phyloP scores from a whole-genome alignment of 1,284 basidiomycete genomes.

The Heterobasidion occidentale region DNA sequence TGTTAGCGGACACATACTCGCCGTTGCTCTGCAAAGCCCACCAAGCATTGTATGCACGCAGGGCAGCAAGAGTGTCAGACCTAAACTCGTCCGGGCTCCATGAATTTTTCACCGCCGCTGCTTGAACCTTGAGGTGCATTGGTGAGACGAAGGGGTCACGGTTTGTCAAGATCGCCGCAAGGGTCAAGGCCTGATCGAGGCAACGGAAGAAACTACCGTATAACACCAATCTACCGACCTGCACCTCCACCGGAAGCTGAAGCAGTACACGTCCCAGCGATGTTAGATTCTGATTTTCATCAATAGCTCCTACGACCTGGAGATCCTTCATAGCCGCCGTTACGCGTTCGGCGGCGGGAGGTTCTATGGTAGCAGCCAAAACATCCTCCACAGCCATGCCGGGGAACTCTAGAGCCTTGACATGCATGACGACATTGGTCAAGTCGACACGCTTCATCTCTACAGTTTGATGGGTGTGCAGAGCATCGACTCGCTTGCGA shows the following conservation, averaged over 20 bases:
- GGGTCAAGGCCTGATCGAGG: slow-evolving; percentile 81
- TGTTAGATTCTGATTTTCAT: slow-evolving; percentile 73
- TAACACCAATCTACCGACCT: slow-evolving; percentile 85
- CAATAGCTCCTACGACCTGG: slow-evolving; percentile 85
- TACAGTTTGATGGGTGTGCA: slow-evolving; percentile 84
- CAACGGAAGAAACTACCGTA: slow-evolving; percentile 94
- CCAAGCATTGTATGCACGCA: slow-evolving; percentile 85
- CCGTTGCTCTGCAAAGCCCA: slow-evolving; percentile 60
- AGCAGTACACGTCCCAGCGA: slow-evolving; percentile 85
- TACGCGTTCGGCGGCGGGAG: slow-evolving; percentile 78
- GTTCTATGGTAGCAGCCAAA: slow-evolving; percentile 81
- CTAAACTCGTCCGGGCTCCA: slow-evolving; percentile 80
- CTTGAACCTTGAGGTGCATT: slow-evolving; percentile 56
- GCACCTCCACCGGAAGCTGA: slow-evolving; percentile 85
- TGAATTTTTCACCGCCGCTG: slow-evolving; percentile 66
- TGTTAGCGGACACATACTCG: slow-evolving; percentile 57
- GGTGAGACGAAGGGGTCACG: slow-evolving; percentile 90
- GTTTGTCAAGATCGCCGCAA: slow-evolving; percentile 86
- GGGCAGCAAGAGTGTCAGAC: slow-evolving; percentile 79
- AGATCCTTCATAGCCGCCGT: slow-evolving; percentile 77
- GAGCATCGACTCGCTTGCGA: slow-evolving; percentile 48
- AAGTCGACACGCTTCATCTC: slow-evolving; percentile 96
- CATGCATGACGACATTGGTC: slow-evolving; percentile 92
- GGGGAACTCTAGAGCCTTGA: slow-evolving; percentile 94
- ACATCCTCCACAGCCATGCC: slow-evolving; percentile 86